Percentiles rank a stretch among this genome's conserved stretches.
These are phyloP conservation scores for Cercospora berteroae DNA, from an alignment of 2,329 filamentous ascomycete species.

Conservation along the genomic window DNA sequence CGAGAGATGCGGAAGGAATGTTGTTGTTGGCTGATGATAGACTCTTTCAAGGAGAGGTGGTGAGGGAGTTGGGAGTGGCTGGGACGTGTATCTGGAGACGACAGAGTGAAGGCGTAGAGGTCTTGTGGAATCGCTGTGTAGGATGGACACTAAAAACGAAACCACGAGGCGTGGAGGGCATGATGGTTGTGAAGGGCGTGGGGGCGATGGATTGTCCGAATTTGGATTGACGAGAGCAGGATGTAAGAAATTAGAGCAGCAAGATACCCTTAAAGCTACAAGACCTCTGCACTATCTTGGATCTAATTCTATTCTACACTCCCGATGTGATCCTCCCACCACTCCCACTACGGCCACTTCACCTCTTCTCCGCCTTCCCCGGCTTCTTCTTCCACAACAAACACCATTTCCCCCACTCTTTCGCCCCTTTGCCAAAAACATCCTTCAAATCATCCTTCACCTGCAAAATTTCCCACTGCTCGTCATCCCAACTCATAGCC, in stretches of 20 bases:
- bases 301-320: no score
- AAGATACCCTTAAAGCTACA: no score
- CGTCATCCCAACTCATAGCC: conserved; percentile 45
- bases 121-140: conserved; percentile 39
- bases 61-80: conserved; percentile 48
- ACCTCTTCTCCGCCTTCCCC: conserved; percentile 32
- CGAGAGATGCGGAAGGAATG: conserved; percentile 36
- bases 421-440: conserved; percentile 20
- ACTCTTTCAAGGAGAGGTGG: conserved; percentile 39
- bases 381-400: conserved; percentile 36
- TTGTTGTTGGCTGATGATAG: conserved; percentile 35
- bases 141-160: conserved; percentile 51
- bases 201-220: conserved; percentile 48
- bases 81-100: conserved; percentile 43
- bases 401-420: conserved; percentile 24
- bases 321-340: no score
- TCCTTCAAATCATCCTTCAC: conserved; percentile 25
- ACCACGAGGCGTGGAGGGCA: conserved; percentile 42
- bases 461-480: conserved; percentile 40
- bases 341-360: no score
- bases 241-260: not conserved
- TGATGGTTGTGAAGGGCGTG: conserved; percentile 51
- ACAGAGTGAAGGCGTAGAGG: conserved; percentile 15
- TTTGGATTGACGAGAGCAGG: not conserved
- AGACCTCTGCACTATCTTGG: no score